Base-by-base conservation (phyloP, 2,329 filamentous ascomycete genomes). In the Basipetospora sp. region DNA sequence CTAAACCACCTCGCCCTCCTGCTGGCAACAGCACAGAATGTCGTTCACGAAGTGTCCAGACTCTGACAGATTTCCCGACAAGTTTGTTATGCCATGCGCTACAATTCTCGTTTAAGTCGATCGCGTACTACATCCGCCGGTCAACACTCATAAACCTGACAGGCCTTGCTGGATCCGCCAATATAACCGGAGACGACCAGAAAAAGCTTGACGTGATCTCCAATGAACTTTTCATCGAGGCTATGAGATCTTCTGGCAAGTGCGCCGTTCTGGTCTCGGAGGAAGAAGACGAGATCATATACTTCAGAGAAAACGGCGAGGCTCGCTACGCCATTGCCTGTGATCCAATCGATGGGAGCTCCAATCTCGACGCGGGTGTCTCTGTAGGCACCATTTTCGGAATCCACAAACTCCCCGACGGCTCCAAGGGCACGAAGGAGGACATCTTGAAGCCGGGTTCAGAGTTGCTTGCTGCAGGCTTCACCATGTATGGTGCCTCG, bases 151-250 rank as follows among this genome's bases (percentile, higher is more conserved):
- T 96, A 65, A 94, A 94, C 68, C 75, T 98, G 44, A 92, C 85
- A 37, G 90, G 90, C 43, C 77, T 98, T 34, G 90, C 90, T 44
- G 90, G 90, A 42, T 90, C 88, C 43, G 84, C 86, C 47, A 98
- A 98, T 64, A 84, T 71, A 38, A 96, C 90, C 3, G 90, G 90
- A 47, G 90, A 98, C 60, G 90, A 96, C 58, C 90, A 98, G 61
- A 98, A 98, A 76, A 98, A 98, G 67, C 83, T 98, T 44, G 90
- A 98, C 57, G 88, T 98, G 42, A 96, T 98, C 56, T 88, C 87
- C 58, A 96, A 98, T 58, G 90, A 98, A 57, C 71, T 98, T 51
- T 98, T 98, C 66, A 83, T 98, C 54, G 79, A 84, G 43, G 83
- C 87, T 45, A 96, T 98, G 90, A 76, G 75, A 49, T 88, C 84